Percentiles rank a stretch among this genome's conserved stretches.
These are phyloP conservation scores for Panellus pusillus DNA, from an alignment of 768 basidiomycete genomes.

Conservation along the genomic window DNA sequence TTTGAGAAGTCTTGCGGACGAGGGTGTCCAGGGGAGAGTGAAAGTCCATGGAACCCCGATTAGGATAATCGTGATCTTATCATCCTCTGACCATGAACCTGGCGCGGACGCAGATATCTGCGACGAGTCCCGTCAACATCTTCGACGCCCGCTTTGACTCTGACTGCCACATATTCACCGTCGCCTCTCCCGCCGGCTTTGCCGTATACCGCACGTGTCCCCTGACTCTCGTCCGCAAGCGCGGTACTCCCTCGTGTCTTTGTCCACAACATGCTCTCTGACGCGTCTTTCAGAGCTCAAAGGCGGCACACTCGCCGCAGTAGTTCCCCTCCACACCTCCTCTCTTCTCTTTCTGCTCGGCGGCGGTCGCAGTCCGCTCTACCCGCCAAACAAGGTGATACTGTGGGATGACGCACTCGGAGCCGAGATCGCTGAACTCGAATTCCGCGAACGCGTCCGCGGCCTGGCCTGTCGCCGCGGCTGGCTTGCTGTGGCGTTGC, in stretches of 20 bases:
- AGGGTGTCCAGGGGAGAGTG: conserved; percentile 51
- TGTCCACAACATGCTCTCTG: conserved; percentile 3
- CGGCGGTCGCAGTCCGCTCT: conserved; percentile 83
- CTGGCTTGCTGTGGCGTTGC: conserved; percentile 81
- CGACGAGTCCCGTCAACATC: conserved; percentile 73
- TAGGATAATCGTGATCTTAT: no score
- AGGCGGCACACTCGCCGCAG: conserved; percentile 76
- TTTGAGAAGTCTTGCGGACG: conserved; percentile 45
- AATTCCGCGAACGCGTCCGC: conserved; percentile 82
- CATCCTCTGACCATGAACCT: conserved; percentile 66
- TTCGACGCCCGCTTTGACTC: conserved; percentile 78
- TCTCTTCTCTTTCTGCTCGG: conserved; percentile 86
- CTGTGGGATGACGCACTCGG: conserved; percentile 82
- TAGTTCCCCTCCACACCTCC: conserved; percentile 76
- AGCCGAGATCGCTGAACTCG: conserved; percentile 83
- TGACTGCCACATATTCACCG: conserved; percentile 80
- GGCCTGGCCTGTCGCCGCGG: conserved; percentile 79
- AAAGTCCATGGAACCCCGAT: no score
- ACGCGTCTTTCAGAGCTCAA: conserved; percentile 57
- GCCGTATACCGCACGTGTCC: conserved; percentile 80
- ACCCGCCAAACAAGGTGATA: conserved; percentile 90
- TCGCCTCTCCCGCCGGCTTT: conserved; percentile 77
- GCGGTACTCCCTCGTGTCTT: conserved; percentile 49
- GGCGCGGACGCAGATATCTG: conserved; percentile 79
- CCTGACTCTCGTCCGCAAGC: conserved; percentile 75